Evolutionary conservation across 2,329 filamentous ascomycete species (phyloP).

Genomic region (Sporothrix inflata): DNA sequence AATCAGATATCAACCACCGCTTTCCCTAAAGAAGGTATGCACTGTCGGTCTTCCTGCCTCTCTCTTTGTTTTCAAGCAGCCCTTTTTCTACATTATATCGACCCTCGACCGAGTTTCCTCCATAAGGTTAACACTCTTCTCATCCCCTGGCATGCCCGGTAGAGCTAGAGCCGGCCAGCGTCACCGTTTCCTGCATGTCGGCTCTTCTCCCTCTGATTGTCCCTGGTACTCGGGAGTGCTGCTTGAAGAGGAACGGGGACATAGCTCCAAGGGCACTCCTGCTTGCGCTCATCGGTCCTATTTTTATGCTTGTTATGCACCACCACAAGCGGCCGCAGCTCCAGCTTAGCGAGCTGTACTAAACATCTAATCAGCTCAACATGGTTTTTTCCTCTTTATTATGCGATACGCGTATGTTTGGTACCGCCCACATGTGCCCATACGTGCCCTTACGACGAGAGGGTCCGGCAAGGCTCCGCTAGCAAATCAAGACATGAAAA

Average conservation of each 20-base stretch:
- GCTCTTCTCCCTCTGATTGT: background rate
- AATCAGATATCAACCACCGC: background rate
- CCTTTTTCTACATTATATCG: background rate
- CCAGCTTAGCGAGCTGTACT: background rate
- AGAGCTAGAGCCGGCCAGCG: background rate
- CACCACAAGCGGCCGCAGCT: background rate
- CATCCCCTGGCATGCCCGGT: background rate
- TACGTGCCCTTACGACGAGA: background rate
- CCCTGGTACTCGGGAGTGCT: background rate
- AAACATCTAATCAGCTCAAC: background rate
- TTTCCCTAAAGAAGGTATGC: background rate
- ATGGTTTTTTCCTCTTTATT: background rate
- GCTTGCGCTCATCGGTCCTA: background rate
- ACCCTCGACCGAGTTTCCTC: slow-evolving; percentile 1
- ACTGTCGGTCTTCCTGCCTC: background rate
- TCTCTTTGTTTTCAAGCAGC: background rate
- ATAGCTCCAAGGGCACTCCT: background rate
- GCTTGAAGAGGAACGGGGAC: background rate
- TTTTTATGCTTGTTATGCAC: background rate
- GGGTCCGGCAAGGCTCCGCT: background rate
- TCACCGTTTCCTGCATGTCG: background rate
- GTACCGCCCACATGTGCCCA: background rate
- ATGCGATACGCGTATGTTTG: background rate
- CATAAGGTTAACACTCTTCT: background rate
- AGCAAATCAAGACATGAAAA: background rate